Base-by-base conservation (phyloP, 106 monocot species). In the Amphibolis antarctica region DNA sequence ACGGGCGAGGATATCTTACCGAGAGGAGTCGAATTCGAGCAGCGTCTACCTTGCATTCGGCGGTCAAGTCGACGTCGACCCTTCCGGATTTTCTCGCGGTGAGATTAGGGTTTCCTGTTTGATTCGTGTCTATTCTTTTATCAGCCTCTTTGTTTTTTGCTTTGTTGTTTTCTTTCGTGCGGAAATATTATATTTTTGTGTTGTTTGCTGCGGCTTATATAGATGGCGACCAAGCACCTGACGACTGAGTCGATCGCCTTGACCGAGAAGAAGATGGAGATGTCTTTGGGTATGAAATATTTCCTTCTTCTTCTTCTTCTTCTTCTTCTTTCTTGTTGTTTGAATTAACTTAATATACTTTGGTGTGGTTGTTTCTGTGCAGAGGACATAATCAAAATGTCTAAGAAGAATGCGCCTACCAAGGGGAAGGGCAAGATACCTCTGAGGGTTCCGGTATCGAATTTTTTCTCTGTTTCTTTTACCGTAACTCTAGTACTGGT, bases 341-440 rank as follows among this genome's bases (percentile, higher is more conserved):
- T 48, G 19, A 28, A 47, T 12, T 1, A 1, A 55, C 19, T 5
- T 24, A 9, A 1, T 12, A 0, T 30, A 67, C 0, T 36, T 49
- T 18, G 10, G 66, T 43, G 59, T 62, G 67, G 23, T 7, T 36
- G 36, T 7, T 7, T 2, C 36, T 7, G 36, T 36, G 36, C 54
- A 96, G 96, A 96, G 66, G 96, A 96, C 60, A 96, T 96, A 62
- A 96, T 96, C 44, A 86, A 86, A 65, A 96, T 96, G 89, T 84
- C 89, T 3, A 89, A 86, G 86, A 86, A 86, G 69, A 66, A 62
- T 47, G 60, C 7, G 7, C 36, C 36, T 36, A 36, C 36, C 7
- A 36, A 31, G 43, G 55, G 47, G 15, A 81, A 77, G 52, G 89
- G 74, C 31, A 83, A 74, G 53, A 80, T 64, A 67, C 67, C 81